phyloP scores from a whole-genome alignment of 129 eudicot species.

The Erigeron canadensis region DNA sequence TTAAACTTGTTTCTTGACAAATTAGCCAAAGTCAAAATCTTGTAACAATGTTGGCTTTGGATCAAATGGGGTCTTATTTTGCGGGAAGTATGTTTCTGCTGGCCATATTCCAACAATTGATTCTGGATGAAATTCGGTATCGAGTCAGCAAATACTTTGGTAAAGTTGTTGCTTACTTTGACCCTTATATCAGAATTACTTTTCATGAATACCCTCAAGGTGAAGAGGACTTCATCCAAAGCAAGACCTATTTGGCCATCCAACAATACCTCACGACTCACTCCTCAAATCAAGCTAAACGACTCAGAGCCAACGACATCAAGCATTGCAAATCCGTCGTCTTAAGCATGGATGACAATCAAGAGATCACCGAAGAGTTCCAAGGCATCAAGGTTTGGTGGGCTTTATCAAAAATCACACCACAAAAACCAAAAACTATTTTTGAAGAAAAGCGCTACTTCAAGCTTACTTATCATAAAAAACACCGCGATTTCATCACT shows the following conservation, averaged over 20 bases:
- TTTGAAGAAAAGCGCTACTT: constrained; percentile 34
- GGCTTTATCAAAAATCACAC: constrained; percentile 14
- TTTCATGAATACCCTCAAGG: constrained; percentile 33
- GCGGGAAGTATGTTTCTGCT: too few relatives aligned
- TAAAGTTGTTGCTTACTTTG: not conserved
- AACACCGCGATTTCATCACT: constrained; percentile 27
- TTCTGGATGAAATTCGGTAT: too few relatives aligned
- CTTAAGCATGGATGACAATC: constrained; percentile 43
- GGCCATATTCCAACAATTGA: too few relatives aligned
- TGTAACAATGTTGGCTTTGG: too few relatives aligned
- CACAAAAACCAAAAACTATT: constrained; percentile 9
- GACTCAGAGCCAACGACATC: constrained; percentile 32
- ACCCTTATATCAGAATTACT: constrained; percentile 27
- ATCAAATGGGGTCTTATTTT: too few relatives aligned
- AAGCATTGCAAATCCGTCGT: constrained; percentile 36
- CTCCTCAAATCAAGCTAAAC: constrained; percentile 32
- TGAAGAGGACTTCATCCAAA: constrained; percentile 31
- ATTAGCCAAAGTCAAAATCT: too few relatives aligned
- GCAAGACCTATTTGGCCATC: constrained; percentile 36
- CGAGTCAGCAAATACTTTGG: too few relatives aligned
- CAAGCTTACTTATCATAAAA: constrained; percentile 35
- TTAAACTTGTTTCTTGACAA: too few relatives aligned
- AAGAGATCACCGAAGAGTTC: constrained; percentile 46
- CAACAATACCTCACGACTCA: constrained; percentile 38
- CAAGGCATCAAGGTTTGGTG: constrained; percentile 39